These are phyloP conservation scores for Arthrobotrys conoides DNA, from an alignment of 2,329 filamentous ascomycete genomes.

Conservation along the genomic window DNA sequence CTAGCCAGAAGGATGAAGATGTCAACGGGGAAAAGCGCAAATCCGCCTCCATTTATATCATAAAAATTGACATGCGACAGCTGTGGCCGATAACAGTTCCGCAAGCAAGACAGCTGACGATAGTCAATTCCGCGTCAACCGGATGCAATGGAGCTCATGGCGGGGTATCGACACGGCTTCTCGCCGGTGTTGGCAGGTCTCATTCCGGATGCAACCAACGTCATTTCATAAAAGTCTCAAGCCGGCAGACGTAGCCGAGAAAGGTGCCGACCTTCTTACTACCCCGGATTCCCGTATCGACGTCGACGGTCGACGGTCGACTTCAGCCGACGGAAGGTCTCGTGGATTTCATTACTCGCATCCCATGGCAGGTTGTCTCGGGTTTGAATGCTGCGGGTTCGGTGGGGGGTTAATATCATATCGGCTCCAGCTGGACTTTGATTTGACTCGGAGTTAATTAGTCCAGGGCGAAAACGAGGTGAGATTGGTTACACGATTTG, in stretches of 20 bases:
- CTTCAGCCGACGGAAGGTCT: constrained; percentile 11
- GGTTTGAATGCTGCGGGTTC: constrained; percentile 1
- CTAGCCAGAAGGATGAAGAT: background rate
- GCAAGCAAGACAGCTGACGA: constrained; percentile 26
- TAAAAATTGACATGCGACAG: background rate
- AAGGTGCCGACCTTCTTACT: constrained; percentile 26
- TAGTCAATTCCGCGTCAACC: constrained; percentile 19
- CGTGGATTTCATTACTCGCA: constrained; percentile 20
- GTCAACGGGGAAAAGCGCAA: background rate
- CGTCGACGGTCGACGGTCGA: background rate
- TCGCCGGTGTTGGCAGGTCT: constrained; percentile 27
- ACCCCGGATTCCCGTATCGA: constrained; percentile 29
- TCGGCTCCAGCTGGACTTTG: background rate
- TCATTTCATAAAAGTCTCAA: constrained; percentile 38
- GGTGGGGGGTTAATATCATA: constrained; percentile 9
- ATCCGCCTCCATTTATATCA: constrained; percentile 6
- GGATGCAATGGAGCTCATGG: constrained; percentile 38
- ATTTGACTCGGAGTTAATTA: background rate
- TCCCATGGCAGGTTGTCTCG: constrained; percentile 9
- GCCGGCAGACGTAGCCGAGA: constrained; percentile 43
- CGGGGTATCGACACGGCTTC: constrained; percentile 32
- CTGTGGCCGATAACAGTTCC: background rate
- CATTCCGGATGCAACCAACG: constrained; percentile 39
- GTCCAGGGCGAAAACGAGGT: constrained; percentile 11
- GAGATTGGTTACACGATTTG: constrained; percentile 25